Conservation (phyloP, 768 basidiomycete genomes). For the Crassisporium funariophilum region DNA sequence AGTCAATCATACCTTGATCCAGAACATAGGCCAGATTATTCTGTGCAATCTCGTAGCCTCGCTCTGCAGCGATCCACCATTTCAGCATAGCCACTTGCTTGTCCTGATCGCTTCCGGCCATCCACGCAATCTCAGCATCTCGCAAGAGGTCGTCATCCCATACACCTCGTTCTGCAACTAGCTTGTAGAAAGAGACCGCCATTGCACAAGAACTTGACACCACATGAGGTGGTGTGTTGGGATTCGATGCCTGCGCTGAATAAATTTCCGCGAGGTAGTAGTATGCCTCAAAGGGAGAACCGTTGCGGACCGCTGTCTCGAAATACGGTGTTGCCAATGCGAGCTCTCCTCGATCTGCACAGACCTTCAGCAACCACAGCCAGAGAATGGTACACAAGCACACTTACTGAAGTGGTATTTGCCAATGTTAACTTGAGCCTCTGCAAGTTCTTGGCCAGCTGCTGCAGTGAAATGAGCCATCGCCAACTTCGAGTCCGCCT, state of each 20-base stretch:
- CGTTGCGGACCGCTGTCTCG: constrained; percentile 81
- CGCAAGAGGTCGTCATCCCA: constrained; percentile 80
- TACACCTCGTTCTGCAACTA: constrained; percentile 88
- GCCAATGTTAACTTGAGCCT: constrained; percentile 89
- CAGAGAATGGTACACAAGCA: too few relatives aligned
- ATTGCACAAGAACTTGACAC: constrained; percentile 81
- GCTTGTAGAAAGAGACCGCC: constrained; percentile 91
- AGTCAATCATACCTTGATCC: constrained; percentile 71
- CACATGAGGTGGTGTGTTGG: constrained; percentile 45
- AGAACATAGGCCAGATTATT: constrained; percentile 93
- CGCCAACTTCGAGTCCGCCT: constrained; percentile 65
- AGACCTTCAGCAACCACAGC: too few relatives aligned
- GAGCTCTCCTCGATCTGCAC: constrained; percentile 68
- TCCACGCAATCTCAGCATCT: constrained; percentile 81
- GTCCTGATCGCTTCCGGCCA: constrained; percentile 65
- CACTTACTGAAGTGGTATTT: constrained; percentile 62
- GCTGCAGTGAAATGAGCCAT: constrained; percentile 72
- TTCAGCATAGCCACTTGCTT: constrained; percentile 85
- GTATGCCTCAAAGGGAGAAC: constrained; percentile 93
- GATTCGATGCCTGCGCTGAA: constrained; percentile 51
- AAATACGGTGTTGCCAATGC: constrained; percentile 70
- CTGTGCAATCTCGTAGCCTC: constrained; percentile 90
- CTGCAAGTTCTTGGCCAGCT: constrained; percentile 85
- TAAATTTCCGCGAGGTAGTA: constrained; percentile 91
- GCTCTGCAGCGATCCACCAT: constrained; percentile 95